These are phyloP conservation scores for Trichoderma aggressivum DNA, from an alignment of 2,329 filamentous ascomycete species.

Conservation along the genomic window DNA sequence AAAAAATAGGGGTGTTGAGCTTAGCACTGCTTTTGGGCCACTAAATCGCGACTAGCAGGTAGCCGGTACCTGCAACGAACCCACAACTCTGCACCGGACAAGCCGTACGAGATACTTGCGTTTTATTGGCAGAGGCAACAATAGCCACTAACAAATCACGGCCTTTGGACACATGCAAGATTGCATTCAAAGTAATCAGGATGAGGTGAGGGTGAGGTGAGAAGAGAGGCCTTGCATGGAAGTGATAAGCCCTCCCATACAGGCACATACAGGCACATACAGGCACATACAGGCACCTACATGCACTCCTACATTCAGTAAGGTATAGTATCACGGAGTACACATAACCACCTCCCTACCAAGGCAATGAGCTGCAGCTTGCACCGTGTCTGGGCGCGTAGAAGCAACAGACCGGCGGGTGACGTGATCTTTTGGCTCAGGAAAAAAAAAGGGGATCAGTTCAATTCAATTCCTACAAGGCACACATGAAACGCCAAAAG, in stretches of 20 bases:
- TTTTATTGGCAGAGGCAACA: background rate
- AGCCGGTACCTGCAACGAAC: background rate
- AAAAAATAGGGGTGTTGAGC: background rate
- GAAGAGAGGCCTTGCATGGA: background rate
- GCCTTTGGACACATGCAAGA: background rate
- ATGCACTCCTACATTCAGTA: background rate
- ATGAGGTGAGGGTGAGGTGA: background rate
- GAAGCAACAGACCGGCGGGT: background rate
- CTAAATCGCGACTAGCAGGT: conserved; percentile 1
- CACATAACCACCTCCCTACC: background rate
- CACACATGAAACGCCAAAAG: background rate
- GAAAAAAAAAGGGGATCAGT: background rate
- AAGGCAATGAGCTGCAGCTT: background rate
- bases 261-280: background rate
- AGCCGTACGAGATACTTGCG: background rate
- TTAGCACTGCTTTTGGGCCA: background rate
- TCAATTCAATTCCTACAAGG: background rate
- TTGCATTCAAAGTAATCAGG: background rate
- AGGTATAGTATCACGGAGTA: background rate
- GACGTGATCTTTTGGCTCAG: background rate
- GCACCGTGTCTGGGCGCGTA: background rate
- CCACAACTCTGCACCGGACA: background rate
- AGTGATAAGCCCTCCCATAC: background rate
- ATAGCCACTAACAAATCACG: background rate
- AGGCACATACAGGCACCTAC: background rate